These are phyloP conservation scores for Amanita molliuscula DNA, from an alignment of 768 basidiomycete species.

Conservation along the genomic window DNA sequence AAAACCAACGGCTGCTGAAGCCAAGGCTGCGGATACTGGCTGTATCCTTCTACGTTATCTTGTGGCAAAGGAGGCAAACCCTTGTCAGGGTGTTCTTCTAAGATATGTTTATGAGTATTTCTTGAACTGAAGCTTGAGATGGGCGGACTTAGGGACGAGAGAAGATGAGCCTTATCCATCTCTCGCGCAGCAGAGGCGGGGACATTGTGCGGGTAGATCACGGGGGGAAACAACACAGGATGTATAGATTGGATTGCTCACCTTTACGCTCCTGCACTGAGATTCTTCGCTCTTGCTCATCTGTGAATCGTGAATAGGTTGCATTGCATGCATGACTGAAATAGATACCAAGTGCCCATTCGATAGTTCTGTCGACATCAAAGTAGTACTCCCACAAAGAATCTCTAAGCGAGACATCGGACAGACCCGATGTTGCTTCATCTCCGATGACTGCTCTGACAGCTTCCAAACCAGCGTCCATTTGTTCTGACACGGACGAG, in stretches of 20 bases:
- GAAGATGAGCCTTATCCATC: conserved; percentile 54
- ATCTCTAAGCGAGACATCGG: conserved; percentile 69
- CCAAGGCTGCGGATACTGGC: conserved; percentile 3
- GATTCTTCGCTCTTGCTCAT: conserved; percentile 56
- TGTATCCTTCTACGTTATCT: not conserved
- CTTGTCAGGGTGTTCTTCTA: conserved; percentile 11
- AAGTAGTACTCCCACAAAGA: conserved; percentile 85
- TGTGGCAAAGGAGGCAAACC: conserved; percentile 13
- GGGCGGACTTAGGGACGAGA: conserved; percentile 13
- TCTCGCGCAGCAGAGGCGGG: conserved; percentile 18
- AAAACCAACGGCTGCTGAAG: conserved; percentile 6
- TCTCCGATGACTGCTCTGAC: conserved; percentile 61
- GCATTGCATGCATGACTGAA: not conserved
- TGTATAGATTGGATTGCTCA: conserved; percentile 39
- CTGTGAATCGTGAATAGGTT: conserved; percentile 25
- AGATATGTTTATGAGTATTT: not conserved
- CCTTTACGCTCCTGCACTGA: conserved; percentile 74
- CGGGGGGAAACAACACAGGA: conserved; percentile 19
- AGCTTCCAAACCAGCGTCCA: conserved; percentile 61
- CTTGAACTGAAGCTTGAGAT: not conserved
- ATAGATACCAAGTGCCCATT: conserved; percentile 63
- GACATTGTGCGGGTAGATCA: conserved; percentile 11
- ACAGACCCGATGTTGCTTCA: conserved; percentile 52
- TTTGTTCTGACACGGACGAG: conserved; percentile 34
- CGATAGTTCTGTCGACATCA: conserved; percentile 66